Percentiles rank a stretch among this genome's conserved stretches.
These are phyloP conservation scores for Acanthamoeba sp. DNA, from an alignment of 208 protist species.

Conservation along the genomic window DNA sequence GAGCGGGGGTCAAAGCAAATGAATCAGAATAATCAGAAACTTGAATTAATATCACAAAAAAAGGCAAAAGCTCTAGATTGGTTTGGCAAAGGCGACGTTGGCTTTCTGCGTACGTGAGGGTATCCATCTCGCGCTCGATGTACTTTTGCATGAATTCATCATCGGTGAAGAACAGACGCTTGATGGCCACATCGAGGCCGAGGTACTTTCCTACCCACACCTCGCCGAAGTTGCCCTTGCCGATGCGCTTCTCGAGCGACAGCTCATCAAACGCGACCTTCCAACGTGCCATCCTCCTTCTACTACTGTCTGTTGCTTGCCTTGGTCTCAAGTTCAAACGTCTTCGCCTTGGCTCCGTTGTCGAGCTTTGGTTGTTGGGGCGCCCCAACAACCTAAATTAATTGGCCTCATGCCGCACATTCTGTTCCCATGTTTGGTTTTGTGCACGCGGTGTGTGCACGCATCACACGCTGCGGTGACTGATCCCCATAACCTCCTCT, in stretches of 20 bases:
- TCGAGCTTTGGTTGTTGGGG: no score
- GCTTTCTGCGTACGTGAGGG: slow-evolving; percentile 29
- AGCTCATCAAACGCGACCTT: slow-evolving; percentile 69
- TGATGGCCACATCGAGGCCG: slow-evolving; percentile 67
- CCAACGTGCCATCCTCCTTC: slow-evolving; percentile 10
- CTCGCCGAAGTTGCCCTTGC: slow-evolving; percentile 70
- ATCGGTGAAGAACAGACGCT: slow-evolving; percentile 45
- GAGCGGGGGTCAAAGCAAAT: neutral
- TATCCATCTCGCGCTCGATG: slow-evolving; percentile 47
- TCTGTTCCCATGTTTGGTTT: no score
- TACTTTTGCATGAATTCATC: slow-evolving; percentile 72
- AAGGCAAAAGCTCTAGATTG: no score
- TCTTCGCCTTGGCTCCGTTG: no score
- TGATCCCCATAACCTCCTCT: no score
- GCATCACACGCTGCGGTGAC: no score
- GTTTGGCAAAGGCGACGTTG: neutral
- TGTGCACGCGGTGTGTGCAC: no score
- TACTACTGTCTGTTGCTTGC: no score
- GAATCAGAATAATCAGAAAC: neutral
- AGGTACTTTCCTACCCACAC: slow-evolving; percentile 68
- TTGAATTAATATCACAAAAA: no score
- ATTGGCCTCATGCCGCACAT: no score
- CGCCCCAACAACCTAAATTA: no score
- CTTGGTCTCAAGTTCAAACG: no score
- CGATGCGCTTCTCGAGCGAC: slow-evolving; percentile 62